A percentile compares a stretch with the other conserved stretches of the same genome.
Evolutionary conservation across 371 early-diverging fungal genomes (phyloP).

Genomic region (Apophysomyces ossiformis): DNA sequence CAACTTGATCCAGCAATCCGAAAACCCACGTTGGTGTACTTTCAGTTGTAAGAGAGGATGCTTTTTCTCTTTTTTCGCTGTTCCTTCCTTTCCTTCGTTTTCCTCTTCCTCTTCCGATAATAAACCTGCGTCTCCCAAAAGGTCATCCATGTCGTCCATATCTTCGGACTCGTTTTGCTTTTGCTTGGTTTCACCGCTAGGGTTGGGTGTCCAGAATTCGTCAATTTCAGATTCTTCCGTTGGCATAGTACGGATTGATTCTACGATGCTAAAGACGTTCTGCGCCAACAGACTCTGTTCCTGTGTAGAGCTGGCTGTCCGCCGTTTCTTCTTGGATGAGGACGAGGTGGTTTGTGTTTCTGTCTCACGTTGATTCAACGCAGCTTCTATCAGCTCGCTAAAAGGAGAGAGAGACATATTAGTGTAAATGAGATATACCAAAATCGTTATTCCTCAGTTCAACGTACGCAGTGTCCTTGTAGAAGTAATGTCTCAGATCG

Average conservation of each 20-base stretch:
- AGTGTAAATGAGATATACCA: too few relatives aligned
- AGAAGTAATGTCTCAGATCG: slow-evolving; percentile 83
- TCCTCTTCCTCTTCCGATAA: slow-evolving; percentile 50
- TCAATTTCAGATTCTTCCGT: slow-evolving; percentile 64
- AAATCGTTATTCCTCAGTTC: too few relatives aligned
- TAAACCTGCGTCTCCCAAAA: slow-evolving; percentile 35
- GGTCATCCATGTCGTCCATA: slow-evolving; percentile 24
- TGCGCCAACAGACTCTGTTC: slow-evolving; percentile 43
- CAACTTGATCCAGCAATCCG: slow-evolving; percentile 82
- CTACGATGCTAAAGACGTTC: slow-evolving; percentile 60
- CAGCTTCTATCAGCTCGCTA: slow-evolving; percentile 39
- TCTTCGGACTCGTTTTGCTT: slow-evolving; percentile 17
- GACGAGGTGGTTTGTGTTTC: neutral
- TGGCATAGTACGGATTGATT: slow-evolving; percentile 63
- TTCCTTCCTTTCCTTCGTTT: slow-evolving; percentile 31
- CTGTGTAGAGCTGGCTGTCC: slow-evolving; percentile 1
- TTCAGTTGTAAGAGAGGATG: slow-evolving; percentile 41
- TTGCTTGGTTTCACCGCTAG: slow-evolving; percentile 35
- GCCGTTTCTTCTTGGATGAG: slow-evolving; percentile 17
- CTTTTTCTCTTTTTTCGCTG: slow-evolving; percentile 31
- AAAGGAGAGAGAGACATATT: neutral
- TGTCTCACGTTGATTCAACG: slow-evolving; percentile 24
- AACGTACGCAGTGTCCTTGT: slow-evolving; percentile 68
- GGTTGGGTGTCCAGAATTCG: slow-evolving; percentile 64
- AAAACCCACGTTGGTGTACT: slow-evolving; percentile 65